Conservation (phyloP, 352 stramenopile species). For the Phytophthora podocarpi region DNA sequence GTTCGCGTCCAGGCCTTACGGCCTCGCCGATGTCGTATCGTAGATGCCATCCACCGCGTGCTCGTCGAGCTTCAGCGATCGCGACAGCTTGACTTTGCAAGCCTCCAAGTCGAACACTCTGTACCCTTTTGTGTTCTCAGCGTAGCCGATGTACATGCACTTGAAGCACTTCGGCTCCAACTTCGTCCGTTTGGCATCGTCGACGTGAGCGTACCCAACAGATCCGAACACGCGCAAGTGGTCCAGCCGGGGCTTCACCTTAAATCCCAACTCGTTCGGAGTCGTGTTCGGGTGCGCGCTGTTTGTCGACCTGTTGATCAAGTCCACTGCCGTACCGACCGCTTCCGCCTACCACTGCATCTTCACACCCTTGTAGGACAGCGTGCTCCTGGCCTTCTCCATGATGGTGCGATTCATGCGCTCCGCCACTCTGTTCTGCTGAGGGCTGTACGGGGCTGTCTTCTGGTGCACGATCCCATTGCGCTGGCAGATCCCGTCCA, state of each 20-base stretch:
- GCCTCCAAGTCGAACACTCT: constrained; percentile 14
- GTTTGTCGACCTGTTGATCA: neutral
- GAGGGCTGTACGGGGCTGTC: constrained; percentile 22
- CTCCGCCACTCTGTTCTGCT: constrained; percentile 38
- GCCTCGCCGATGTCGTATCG: neutral
- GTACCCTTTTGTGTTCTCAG: constrained; percentile 19
- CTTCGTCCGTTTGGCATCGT: constrained; percentile 21
- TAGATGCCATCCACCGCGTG: constrained; percentile 16
- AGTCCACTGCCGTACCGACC: neutral
- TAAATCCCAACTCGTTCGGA: constrained; percentile 24
- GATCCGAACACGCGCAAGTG: constrained; percentile 31
- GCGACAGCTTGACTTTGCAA: constrained; percentile 4
- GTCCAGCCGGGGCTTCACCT: neutral
- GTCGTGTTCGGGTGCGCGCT: neutral
- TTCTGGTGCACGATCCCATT: constrained; percentile 34
- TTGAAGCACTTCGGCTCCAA: constrained; percentile 18
- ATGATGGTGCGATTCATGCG: constrained; percentile 26
- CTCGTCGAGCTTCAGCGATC: constrained; percentile 10
- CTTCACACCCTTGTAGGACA: constrained; percentile 25
- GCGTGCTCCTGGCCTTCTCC: neutral
- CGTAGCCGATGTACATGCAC: constrained; percentile 29
- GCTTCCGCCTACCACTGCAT: constrained; percentile 32
- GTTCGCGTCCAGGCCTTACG: neutral
- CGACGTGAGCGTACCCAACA: constrained; percentile 28
- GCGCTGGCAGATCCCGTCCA: constrained; percentile 6